A percentile compares a stretch with the other conserved stretches of the same genome.
Conservation (phyloP, 257 asterid genomes). For the Ocimum tenuiflorum region DNA sequence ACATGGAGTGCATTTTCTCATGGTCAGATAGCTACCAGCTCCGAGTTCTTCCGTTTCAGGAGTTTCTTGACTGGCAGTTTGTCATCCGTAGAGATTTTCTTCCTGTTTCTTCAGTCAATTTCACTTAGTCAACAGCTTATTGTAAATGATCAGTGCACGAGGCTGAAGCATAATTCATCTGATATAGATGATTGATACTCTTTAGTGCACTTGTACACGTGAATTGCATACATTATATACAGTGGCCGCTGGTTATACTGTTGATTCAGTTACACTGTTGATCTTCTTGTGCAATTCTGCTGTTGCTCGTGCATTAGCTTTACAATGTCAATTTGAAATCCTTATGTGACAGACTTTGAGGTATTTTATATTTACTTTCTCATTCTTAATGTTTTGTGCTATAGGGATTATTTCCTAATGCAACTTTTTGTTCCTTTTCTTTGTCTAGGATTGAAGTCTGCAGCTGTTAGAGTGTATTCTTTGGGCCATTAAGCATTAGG, state of each 20-base stretch:
- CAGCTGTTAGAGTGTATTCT: constrained; percentile 27
- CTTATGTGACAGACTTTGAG: constrained; percentile 32
- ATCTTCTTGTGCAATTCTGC: constrained; percentile 23
- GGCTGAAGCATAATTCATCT: constrained; percentile 38
- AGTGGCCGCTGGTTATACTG: constrained; percentile 21
- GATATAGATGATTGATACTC: constrained; percentile 48
- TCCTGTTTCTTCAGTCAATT: constrained; percentile 76
- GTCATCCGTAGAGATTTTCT: constrained; percentile 57
- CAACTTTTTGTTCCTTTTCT: constrained; percentile 1
- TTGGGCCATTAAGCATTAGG: constrained; percentile 28
- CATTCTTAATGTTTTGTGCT: constrained; percentile 1
- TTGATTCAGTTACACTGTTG: constrained; percentile 26
- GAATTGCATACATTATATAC: constrained; percentile 32
- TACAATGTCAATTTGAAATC: constrained; percentile 35
- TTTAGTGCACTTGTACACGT: constrained; percentile 39
- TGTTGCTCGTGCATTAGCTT: constrained; percentile 32
- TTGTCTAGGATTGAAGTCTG: constrained; percentile 33
- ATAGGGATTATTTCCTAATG: background rate
- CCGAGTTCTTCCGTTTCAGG: constrained; percentile 56
- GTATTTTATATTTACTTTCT: constrained; percentile 26
- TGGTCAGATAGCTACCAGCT: constrained; percentile 53
- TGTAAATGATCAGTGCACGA: constrained; percentile 39
- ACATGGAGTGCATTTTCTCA: constrained; percentile 74
- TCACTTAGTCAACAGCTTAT: constrained; percentile 58
- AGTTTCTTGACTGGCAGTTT: constrained; percentile 77